Conservation (phyloP, 441 rosid species). For the Metrosideros polymorpha region DNA sequence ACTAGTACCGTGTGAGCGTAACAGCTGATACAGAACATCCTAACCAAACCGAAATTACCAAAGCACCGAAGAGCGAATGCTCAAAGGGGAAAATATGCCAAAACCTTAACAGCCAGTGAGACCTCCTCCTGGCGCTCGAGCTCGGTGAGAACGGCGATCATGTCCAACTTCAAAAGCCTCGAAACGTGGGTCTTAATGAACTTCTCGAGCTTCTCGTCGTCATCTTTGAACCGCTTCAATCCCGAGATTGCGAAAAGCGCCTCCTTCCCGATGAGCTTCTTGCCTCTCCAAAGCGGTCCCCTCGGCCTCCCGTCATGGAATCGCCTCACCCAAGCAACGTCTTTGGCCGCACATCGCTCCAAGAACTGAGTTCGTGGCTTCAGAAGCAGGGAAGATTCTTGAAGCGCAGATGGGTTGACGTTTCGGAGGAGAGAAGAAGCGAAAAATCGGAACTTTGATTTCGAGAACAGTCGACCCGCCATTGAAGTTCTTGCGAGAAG, state of each 20-base stretch:
- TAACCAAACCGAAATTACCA: not conserved
- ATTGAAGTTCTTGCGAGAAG: not conserved
- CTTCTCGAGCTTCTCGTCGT: conserved; percentile 65
- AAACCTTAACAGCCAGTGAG: conserved; percentile 55
- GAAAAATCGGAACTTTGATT: conserved; percentile 22
- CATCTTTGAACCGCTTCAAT: conserved; percentile 73
- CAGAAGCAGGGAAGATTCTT: conserved; percentile 7
- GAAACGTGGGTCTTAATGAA: conserved; percentile 65
- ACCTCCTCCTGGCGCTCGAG: conserved; percentile 91
- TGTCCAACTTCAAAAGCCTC: conserved; percentile 73
- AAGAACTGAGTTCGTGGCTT: conserved; percentile 11
- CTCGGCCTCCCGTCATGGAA: conserved; percentile 95
- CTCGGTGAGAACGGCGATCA: conserved; percentile 74
- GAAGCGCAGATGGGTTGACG: not conserved
- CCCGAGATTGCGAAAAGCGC: conserved; percentile 73
- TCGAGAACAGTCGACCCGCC: conserved; percentile 39
- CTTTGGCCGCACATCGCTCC: conserved; percentile 3
- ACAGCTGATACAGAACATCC: not conserved
- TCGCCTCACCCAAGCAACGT: conserved; percentile 29
- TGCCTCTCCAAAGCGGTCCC: conserved; percentile 96
- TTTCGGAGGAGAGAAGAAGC: conserved; percentile 19
- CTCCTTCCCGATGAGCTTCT: conserved; percentile 85
- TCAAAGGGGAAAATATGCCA: not conserved
- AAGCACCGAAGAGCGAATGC: not conserved
- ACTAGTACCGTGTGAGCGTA: not conserved